Evolutionary conservation across 2,329 filamentous ascomycete species (phyloP).

Genomic region (Venturia aucupariae): DNA sequence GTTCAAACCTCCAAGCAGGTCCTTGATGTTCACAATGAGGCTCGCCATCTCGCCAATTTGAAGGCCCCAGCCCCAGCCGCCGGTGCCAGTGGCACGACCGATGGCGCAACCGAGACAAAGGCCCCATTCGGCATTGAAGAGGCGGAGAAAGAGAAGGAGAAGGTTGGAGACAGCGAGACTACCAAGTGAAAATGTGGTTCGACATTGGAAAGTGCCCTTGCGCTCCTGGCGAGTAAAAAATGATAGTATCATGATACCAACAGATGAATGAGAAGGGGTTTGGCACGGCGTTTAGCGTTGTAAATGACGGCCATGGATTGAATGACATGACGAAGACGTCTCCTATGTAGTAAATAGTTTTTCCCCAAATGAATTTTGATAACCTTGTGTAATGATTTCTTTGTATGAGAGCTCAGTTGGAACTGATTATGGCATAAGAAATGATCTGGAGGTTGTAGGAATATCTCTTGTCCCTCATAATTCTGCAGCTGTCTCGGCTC

Average conservation of each 20-base stretch:
- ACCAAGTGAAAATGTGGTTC: slow-evolving; percentile 40
- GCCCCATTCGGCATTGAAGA: slow-evolving; percentile 25
- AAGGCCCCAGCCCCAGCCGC: slow-evolving; percentile 56
- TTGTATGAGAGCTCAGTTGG: no score
- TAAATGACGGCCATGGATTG: not conserved
- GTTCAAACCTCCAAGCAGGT: slow-evolving; percentile 77
- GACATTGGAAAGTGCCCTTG: slow-evolving; percentile 36
- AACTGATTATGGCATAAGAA: no score
- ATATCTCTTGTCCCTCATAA: no score
- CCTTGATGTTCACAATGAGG: slow-evolving; percentile 87
- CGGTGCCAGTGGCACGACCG: slow-evolving; percentile 38
- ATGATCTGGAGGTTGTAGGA: no score
- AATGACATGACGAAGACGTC: not conserved
- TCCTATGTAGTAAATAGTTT: not conserved
- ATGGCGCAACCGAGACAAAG: slow-evolving; percentile 29
- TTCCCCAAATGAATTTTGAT: not conserved
- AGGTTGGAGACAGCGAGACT: slow-evolving; percentile 31
- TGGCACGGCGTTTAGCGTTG: not conserved
- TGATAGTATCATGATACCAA: not conserved
- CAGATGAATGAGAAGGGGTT: not conserved
- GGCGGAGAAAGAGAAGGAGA: slow-evolving; percentile 31
- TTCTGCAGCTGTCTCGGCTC: no score
- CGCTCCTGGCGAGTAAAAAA: slow-evolving; percentile 35
- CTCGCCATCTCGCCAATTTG: slow-evolving; percentile 74
- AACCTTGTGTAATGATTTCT: no score